Conservation (phyloP, 2,329 filamentous ascomycete species). For the Thielaviopsis populi region DNA sequence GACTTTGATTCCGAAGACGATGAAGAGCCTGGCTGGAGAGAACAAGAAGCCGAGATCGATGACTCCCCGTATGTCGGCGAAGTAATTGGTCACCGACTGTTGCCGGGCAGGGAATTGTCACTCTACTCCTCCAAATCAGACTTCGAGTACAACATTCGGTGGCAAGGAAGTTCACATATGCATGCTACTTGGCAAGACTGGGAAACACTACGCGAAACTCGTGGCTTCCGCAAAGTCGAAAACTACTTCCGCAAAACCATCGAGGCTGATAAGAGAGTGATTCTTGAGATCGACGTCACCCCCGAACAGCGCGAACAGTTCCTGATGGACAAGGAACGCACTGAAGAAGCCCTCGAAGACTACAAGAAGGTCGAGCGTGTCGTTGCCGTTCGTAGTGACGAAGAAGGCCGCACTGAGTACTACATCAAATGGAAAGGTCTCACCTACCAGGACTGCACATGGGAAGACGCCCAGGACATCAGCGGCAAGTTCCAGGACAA, state of each 20-base stretch:
- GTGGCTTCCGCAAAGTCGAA: conserved; percentile 76
- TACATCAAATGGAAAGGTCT: conserved; percentile 94
- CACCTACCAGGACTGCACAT: conserved; percentile 86
- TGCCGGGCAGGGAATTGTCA: conserved; percentile 47
- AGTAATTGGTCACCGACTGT: conserved; percentile 72
- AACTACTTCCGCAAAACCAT: conserved; percentile 86
- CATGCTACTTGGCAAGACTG: conserved; percentile 91
- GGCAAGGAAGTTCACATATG: conserved; percentile 88
- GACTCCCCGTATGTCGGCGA: conserved; percentile 76
- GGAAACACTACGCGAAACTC: conserved; percentile 57
- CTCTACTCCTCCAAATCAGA: conserved; percentile 51
- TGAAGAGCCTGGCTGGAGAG: conserved; percentile 44
- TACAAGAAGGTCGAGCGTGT: conserved; percentile 88
- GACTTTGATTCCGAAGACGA: conserved; percentile 48
- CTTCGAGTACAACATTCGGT: conserved; percentile 89
- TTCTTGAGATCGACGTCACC: conserved; percentile 58
- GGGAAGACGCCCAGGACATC: conserved; percentile 67
- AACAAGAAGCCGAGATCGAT: conserved; percentile 54
- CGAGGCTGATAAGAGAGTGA: conserved; percentile 62
- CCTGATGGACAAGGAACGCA: conserved; percentile 84
- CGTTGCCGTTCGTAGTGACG: conserved; percentile 67
- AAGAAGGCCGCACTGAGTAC: conserved; percentile 64
- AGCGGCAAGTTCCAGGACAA: conserved; percentile 68
- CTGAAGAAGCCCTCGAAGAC: conserved; percentile 75
- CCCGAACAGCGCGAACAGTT: conserved; percentile 86